Evolutionary conservation across 169 alveolate species (phyloP), one percentile per base, ranked within the genome.

Genomic region (Plasmodium inui): DNA sequence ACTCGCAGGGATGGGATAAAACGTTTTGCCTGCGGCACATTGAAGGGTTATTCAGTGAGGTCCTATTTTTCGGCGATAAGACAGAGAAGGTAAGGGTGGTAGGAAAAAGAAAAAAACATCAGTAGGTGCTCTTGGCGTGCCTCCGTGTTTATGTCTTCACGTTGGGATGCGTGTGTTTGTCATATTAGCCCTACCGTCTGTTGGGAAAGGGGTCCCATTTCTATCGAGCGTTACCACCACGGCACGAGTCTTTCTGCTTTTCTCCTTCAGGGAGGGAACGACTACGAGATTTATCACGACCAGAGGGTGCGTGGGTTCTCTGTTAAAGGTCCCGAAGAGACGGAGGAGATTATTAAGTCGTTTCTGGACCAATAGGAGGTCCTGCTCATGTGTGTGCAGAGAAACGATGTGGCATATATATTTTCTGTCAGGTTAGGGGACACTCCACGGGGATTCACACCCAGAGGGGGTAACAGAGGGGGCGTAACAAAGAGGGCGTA

Each of bases 41-140:
- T 30, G 97, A 96, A 79, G 96, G 96, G 17, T 90, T 81, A n/a
- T 98, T 92, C 94, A 98, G 96, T 37, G 98, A 98, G 83, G 96
- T 98, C 19, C 98, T 98, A 50, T 98, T 98, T 96, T 98, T 98
- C 92, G 99, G 99, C 19, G 99, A 98, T 94, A 97, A 96, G 74
- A 98, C 99, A 55, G 88, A 83, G 44, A 97, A 93, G 61, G 98
- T 95, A 70, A 14, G 41, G 39, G 67, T 14, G 57, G 28, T 74
- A 3, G 14, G 0, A 9, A 44, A 7, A 44, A 44, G 9, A 44
- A 26, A 19, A 26, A 85, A 26, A 85, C 19, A 50, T 50, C 7
- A 14, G 26, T 1, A 50, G 6, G 22, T 50, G 22, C 8, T 50
- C 22, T 14, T 2, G 61, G 22, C 22, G 22, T 50, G 8, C 6